phyloP scores from a whole-genome alignment of 805 yeast genomes.

The Kluyveromyces wickerhamii region DNA sequence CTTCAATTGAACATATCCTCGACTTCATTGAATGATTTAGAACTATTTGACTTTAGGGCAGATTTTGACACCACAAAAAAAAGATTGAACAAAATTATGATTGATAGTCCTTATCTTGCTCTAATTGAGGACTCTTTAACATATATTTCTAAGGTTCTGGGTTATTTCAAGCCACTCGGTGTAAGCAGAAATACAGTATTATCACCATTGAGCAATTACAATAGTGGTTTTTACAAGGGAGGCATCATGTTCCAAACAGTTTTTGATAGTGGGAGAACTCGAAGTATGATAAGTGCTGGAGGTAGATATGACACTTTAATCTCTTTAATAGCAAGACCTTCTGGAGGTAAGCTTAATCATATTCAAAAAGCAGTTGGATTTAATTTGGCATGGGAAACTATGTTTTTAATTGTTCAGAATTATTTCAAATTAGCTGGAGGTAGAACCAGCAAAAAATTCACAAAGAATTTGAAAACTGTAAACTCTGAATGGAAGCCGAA shows the following conservation, averaged over 20 bases:
- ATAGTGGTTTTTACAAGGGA: conserved; percentile 65
- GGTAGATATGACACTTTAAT: conserved; percentile 84
- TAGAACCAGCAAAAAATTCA: conserved; percentile 29
- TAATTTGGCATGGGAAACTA: conserved; percentile 65
- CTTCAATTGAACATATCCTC: conserved; percentile 69
- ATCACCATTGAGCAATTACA: conserved; percentile 80
- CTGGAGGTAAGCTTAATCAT: conserved; percentile 27
- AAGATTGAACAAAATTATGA: conserved; percentile 61
- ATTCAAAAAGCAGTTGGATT: conserved; percentile 75
- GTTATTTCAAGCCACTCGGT: conserved; percentile 49
- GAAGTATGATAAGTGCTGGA: conserved; percentile 71
- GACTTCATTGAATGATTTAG: conserved; percentile 74
- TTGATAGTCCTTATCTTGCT: conserved; percentile 57
- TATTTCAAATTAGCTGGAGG: conserved; percentile 35
- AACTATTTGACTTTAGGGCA: conserved; percentile 67
- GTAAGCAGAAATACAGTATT: conserved; percentile 50
- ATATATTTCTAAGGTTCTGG: conserved; percentile 54
- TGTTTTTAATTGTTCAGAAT: conserved; percentile 44
- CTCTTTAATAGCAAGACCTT: conserved; percentile 53
- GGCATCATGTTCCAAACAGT: conserved; percentile 88
- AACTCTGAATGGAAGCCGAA: conserved; percentile 43
- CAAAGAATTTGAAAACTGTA: conserved; percentile 28
- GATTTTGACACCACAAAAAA: conserved; percentile 58
- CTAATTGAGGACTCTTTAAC: conserved; percentile 55
- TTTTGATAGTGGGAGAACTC: conserved; percentile 46